A percentile compares a stretch with the other conserved stretches of the same genome.
Evolutionary conservation across 2,329 filamentous ascomycete species (phyloP).

Genomic region (Xylariaceae sp.): DNA sequence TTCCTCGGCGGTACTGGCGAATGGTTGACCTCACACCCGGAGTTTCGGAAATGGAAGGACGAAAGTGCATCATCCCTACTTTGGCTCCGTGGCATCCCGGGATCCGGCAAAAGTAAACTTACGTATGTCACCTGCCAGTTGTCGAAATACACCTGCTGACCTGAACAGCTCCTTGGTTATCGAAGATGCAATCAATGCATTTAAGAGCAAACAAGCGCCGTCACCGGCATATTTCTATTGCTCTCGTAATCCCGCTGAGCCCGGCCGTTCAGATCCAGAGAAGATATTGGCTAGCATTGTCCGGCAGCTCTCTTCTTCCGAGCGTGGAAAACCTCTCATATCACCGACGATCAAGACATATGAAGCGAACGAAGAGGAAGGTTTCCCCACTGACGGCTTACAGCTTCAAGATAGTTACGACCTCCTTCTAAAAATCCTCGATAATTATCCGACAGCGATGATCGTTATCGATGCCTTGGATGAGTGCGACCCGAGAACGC

Average conservation of each 20-base stretch:
- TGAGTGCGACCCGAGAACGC: constrained; percentile 2
- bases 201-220: not conserved
- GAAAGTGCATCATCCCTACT: constrained; percentile 5
- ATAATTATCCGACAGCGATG: not conserved
- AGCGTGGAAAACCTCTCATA: constrained; percentile 1
- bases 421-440: constrained; percentile 2
- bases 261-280: constrained; percentile 2
- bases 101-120: constrained; percentile 7
- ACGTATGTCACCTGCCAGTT: constrained; percentile 2
- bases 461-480: constrained; percentile 5
- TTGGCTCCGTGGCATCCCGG: constrained; percentile 3
- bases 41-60: constrained; percentile 2
- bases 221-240: not conserved
- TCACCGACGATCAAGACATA: constrained; percentile 1
- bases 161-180: not conserved
- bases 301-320: constrained; percentile 4
- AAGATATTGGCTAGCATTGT: constrained; percentile 8
- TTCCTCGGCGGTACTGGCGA: constrained; percentile 1
- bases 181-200: not conserved
- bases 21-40: constrained; percentile 1
- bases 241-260: constrained; percentile 5
- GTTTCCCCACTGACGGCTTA: not conserved
- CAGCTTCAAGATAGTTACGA: constrained; percentile 2
- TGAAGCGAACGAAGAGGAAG: not conserved
- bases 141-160: not conserved